Percentiles rank a stretch among this genome's conserved stretches.
Evolutionary conservation across 1,284 basidiomycete species (phyloP).

Genomic region (Melampsora americana): DNA sequence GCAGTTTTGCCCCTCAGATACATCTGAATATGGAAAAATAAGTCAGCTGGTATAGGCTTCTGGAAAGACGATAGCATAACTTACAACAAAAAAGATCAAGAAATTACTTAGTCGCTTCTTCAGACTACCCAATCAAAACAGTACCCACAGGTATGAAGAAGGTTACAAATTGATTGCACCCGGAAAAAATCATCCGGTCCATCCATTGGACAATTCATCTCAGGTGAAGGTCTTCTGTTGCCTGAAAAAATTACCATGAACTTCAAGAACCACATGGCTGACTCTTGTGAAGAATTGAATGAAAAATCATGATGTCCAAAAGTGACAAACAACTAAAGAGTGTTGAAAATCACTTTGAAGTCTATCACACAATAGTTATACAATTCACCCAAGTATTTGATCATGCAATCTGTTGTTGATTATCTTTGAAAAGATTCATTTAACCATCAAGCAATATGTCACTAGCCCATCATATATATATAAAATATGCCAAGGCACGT

Average conservation of each 20-base stretch:
- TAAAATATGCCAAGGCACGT: not conserved
- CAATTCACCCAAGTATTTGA: conserved; percentile 92
- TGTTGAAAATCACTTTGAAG: conserved; percentile 85
- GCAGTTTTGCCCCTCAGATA: too few species aligned
- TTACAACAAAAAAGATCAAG: conserved; percentile 86
- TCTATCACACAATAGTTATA: conserved; percentile 95
- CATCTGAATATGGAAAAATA: too few species aligned
- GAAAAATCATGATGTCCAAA: conserved; percentile 73
- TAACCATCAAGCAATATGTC: conserved; percentile 51
- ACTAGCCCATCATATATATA: not conserved
- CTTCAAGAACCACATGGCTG: too few species aligned
- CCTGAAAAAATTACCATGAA: conserved; percentile 59
- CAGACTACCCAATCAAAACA: conserved; percentile 92
- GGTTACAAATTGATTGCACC: conserved; percentile 79
- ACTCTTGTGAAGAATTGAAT: too few species aligned
- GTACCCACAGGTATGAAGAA: conserved; percentile 94
- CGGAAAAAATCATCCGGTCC: conserved; percentile 96
- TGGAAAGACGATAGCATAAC: too few species aligned
- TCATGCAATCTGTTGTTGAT: conserved; percentile 82
- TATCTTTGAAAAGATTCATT: too few species aligned
- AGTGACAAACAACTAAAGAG: conserved; percentile 88
- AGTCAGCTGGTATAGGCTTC: too few species aligned
- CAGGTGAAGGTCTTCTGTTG: conserved; percentile 82
- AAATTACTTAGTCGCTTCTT: conserved; percentile 89
- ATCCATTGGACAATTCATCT: conserved; percentile 72